Evolutionary conservation across 2,329 filamentous ascomycete genomes (phyloP), one percentile per base, ranked within the genome.

Genomic region (Hymenoscyphus occultus): DNA sequence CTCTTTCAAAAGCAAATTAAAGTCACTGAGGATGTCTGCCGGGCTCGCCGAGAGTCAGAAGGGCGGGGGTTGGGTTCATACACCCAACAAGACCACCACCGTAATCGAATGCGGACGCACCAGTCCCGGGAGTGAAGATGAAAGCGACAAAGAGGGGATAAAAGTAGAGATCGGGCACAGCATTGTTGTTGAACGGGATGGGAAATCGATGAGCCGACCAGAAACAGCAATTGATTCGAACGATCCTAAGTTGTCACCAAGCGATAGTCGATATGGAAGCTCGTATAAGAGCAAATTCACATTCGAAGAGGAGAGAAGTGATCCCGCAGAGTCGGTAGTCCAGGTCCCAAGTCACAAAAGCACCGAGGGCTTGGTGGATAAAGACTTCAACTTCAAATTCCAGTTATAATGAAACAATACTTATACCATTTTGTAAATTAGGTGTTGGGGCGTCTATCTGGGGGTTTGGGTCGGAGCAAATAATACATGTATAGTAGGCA

Each of bases 161-260:
- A 61, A 48, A 14, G 60, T 61, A n/a, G 32, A 61, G 5, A 39
- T 61, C 19, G 32, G 60, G 14, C 60, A 61, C n/a, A 56, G 45
- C 19, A 31, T 61, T n/a, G 45, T 61, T 3, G 10, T 61, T 19
- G 60, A 61, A 22, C 39, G 58, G 19, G 39, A 42, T 60, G 40
- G n/a, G 10, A 40, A 9, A 59, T 39, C n/a, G 5, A 2, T 40
- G 13, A 59, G 39, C 32, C 28, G 56, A 39, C 56, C 39, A 19
- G 56, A 32, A 28, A 39, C 31, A 39, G 32, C 31, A 22, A 59
- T 22, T 12, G 39, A 7, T 22, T n/a, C 16, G 32, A 16, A 28
- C 19, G 19, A 28, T 12, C 1, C 22, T 1, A 54, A 54, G 13
- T 28, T 10, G 13, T 51, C 48, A 13, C 19, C 48, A 12, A 54